Evolutionary conservation across 345 rosid species (phyloP).

Genomic region (Dipteronia dyeriana): DNA sequence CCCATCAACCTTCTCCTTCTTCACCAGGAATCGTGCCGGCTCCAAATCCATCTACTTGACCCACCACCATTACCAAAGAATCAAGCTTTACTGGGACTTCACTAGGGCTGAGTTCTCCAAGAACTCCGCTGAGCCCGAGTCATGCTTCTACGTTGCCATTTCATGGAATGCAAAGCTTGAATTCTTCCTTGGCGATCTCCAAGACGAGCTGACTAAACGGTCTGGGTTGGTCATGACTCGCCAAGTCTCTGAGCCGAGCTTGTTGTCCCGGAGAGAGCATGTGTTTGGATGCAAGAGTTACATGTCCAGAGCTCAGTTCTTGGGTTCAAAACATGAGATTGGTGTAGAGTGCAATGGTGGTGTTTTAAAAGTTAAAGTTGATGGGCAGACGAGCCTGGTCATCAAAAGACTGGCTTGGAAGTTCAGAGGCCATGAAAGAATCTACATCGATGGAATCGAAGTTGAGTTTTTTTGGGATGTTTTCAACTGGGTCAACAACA

Average conservation of each 20-base stretch:
- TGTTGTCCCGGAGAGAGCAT: slow-evolving; percentile 51
- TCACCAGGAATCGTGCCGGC: slow-evolving; percentile 40
- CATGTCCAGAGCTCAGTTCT: slow-evolving; percentile 39
- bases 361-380: slow-evolving; percentile 43
- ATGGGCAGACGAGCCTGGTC: slow-evolving; percentile 44
- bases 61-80: slow-evolving; percentile 39
- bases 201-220: slow-evolving; percentile 32
- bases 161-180: slow-evolving; percentile 41
- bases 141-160: slow-evolving; percentile 49
- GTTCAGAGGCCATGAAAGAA: slow-evolving; percentile 57
- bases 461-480: slow-evolving; percentile 63
- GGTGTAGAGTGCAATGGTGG: slow-evolving; percentile 47
- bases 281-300: slow-evolving; percentile 50
- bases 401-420: slow-evolving; percentile 55
- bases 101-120: slow-evolving; percentile 42
- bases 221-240: slow-evolving; percentile 31
- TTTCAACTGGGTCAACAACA: slow-evolving; percentile 46
- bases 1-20: slow-evolving; percentile 50
- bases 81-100: slow-evolving; percentile 65
- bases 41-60: slow-evolving; percentile 51
- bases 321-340: slow-evolving; percentile 55
- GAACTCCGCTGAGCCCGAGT: slow-evolving; percentile 56
- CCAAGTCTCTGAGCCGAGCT: slow-evolving; percentile 27
- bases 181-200: slow-evolving; percentile 55
- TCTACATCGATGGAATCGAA: slow-evolving; percentile 41